Conservation (phyloP, 202 grass and related monocot genomes). For the Eragrostis tef region DNA sequence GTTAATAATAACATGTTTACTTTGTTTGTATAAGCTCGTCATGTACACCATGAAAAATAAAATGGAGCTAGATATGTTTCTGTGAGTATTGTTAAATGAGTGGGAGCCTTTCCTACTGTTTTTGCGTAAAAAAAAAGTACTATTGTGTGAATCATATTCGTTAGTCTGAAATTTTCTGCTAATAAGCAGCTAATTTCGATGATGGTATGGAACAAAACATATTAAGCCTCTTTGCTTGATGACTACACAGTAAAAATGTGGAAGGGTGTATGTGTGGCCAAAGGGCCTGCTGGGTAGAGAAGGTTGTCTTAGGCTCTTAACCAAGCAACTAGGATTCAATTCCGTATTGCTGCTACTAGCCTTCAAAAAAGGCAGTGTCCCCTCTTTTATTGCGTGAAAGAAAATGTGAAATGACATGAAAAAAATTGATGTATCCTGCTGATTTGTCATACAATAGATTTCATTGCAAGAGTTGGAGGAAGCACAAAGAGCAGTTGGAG, state of each 20-base stretch:
- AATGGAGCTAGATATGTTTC: neutral
- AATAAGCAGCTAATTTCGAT: neutral
- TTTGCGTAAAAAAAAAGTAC: too few species aligned
- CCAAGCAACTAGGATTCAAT: neutral
- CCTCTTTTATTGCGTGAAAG: neutral
- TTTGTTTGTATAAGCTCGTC: neutral
- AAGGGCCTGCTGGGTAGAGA: neutral
- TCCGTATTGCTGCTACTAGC: neutral
- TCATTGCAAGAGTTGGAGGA: slow-evolving; percentile 87
- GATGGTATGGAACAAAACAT: neutral
- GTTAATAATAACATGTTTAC: slow-evolving; percentile 5
- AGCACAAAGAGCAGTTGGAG: slow-evolving; percentile 80
- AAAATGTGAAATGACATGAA: neutral
- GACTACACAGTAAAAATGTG: neutral
- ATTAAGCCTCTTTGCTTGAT: neutral
- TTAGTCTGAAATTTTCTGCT: neutral
- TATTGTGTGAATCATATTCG: neutral
- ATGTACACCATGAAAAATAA: slow-evolving; percentile 20
- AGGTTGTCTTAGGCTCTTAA: neutral
- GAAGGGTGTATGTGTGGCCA: neutral
- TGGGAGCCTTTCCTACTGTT: too few species aligned
- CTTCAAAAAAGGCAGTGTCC: neutral
- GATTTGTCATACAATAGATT: slow-evolving; percentile 60
- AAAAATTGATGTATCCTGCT: slow-evolving; percentile 32
- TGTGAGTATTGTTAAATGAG: neutral